Base-by-base conservation (phyloP, 345 rosid species). In the Tarenaya hassleriana region DNA sequence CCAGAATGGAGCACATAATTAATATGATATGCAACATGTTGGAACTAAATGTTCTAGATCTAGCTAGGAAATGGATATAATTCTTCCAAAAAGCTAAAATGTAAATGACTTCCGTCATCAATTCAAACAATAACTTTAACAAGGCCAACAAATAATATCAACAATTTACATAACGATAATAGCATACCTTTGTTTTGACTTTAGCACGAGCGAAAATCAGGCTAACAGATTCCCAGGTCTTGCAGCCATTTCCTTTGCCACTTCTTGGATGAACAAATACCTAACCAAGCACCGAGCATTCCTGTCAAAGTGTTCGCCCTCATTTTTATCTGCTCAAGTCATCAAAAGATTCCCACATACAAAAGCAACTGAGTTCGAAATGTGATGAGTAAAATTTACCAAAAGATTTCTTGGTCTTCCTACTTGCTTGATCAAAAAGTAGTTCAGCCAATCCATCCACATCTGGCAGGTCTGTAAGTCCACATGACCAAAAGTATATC, bases 231-330 rank as follows among this genome's bases (percentile, higher is more conserved):
- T 82, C 94, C 98, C 96, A 91, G 21, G 73, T 77, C 57, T 46
- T 73, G 53, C 60, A 18, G 46, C 95, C 96, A 72, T 65, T 77
- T 44, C 70, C 81, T 66, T 87, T 91, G 60, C 98, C 98, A 59
- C 96, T 91, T 79, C 49, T 63, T 13, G 98, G 98, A 76, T 91
- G 75, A 51, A 91, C 72, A 15, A 91, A 82, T 50, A 91, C 81
- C 98, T 91, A 64, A 45, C 50, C 41, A 62, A 58, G 47, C 55
- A 47, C 39, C 56, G 66, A 58, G 18, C 16, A 52, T 52, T 29
- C 52, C 46, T 58, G 52, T 55, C 56, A 40, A 41, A 48, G 16
- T 9, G 39, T 45, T 52, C 55, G 45, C 58, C 8, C 40, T 13
- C 32, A 56, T 61, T 24, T 24, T 5, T 24, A 24, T 24, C 29